phyloP scores from a whole-genome alignment of 768 basidiomycete genomes.

The Ephemerocybe angulata region DNA sequence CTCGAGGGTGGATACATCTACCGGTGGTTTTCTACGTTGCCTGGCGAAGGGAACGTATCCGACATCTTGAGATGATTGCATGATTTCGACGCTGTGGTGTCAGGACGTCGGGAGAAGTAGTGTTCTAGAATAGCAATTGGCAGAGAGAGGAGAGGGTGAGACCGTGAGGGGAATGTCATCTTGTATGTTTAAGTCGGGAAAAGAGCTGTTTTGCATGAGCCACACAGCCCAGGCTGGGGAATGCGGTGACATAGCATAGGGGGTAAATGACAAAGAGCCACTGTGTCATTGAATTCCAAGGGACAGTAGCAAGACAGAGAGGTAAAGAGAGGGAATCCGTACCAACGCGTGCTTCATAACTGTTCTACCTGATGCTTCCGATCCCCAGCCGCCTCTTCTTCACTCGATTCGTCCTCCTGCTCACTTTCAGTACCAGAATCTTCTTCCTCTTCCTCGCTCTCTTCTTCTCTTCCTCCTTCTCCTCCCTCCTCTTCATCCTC shows the following conservation, averaged over 20 bases:
- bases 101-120: not conserved
- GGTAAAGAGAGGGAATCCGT: not conserved
- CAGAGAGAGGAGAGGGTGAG: not conserved
- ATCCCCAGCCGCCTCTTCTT: not conserved
- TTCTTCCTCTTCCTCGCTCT: constrained; percentile 8
- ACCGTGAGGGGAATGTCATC: not conserved
- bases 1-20: not conserved
- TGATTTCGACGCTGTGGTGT: not conserved
- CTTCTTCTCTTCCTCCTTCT: constrained; percentile 15
- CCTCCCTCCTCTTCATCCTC: constrained; percentile 21
- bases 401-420: not conserved
- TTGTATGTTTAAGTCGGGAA: not conserved
- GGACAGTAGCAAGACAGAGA: not conserved
- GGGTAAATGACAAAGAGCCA: not conserved
- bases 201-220: not conserved
- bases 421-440: not conserved
- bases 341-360: not conserved
- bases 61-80: constrained; percentile 18
- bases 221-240: not conserved
- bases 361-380: not conserved
- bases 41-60: not conserved
- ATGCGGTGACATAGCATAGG: not conserved
- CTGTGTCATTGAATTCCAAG: not conserved
- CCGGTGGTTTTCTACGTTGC: not conserved
- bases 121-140: not conserved